Conservation (phyloP, 305 asterid genomes). For the Fraxinus greggii region DNA sequence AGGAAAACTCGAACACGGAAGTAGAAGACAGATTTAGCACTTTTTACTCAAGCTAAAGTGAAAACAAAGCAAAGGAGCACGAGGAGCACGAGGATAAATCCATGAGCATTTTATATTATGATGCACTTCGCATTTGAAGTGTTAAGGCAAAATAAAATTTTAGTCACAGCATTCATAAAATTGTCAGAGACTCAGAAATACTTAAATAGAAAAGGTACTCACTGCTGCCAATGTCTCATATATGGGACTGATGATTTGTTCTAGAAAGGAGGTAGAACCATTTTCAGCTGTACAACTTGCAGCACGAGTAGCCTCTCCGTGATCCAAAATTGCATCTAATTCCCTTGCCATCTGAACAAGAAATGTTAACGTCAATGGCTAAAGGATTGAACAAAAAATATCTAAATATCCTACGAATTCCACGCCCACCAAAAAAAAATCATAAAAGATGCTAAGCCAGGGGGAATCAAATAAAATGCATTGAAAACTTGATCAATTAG, state of each 20-base stretch:
- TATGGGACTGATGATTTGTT: conserved; percentile 69
- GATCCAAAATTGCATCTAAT: conserved; percentile 79
- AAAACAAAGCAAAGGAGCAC: conserved; percentile 6
- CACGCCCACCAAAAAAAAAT: not conserved
- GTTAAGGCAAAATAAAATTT: conserved; percentile 13
- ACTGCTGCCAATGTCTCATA: conserved; percentile 52
- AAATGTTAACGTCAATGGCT: conserved; percentile 22
- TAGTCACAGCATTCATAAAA: not conserved
- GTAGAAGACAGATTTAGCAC: not conserved
- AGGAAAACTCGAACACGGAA: not conserved
- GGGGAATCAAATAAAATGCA: conserved; percentile 12
- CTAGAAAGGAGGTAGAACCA: conserved; percentile 71
- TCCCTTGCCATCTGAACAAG: conserved; percentile 88
- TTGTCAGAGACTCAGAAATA: not conserved
- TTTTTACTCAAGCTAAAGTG: conserved; percentile 4
- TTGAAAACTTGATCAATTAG: conserved; percentile 4
- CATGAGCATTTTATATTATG: conserved; percentile 2
- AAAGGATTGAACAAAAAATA: conserved; percentile 17
- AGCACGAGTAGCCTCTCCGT: conserved; percentile 68
- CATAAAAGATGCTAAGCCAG: conserved; percentile 1
- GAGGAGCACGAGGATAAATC: conserved; percentile 6
- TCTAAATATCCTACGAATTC: not conserved
- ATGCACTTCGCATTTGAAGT: conserved; percentile 13
- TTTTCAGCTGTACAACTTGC: conserved; percentile 49
- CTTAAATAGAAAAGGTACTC: conserved; percentile 29